These are phyloP conservation scores for Phyllosticta citribraziliensis DNA, from an alignment of 2,329 filamentous ascomycete genomes.

Conservation along the genomic window DNA sequence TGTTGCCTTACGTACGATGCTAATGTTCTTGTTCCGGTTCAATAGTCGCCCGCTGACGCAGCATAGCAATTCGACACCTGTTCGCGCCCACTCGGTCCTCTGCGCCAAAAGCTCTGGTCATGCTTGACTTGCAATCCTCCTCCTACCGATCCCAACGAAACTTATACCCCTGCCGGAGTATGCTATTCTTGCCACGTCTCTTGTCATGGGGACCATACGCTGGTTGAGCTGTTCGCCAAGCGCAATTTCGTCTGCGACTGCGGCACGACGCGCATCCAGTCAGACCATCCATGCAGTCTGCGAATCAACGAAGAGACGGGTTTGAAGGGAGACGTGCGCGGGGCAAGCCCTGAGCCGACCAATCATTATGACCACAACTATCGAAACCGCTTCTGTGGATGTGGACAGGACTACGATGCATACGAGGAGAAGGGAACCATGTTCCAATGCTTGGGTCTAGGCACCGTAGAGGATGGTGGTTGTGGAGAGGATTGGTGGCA, in stretches of 20 bases:
- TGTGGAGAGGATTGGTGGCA: slow-evolving; percentile 99
- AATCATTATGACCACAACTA: slow-evolving; percentile 98
- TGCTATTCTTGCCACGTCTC: slow-evolving; percentile 97
- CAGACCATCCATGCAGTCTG: slow-evolving; percentile 63
- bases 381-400: slow-evolving; percentile 83
- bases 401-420: slow-evolving; percentile 77
- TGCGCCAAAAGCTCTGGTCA: slow-evolving; percentile 83
- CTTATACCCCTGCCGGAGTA: slow-evolving; percentile 67
- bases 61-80: slow-evolving; percentile 81
- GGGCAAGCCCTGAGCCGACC: slow-evolving; percentile 57
- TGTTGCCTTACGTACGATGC: slow-evolving; percentile 70
- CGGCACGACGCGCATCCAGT: slow-evolving; percentile 70
- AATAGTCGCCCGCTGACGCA: slow-evolving; percentile 13
- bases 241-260: slow-evolving; percentile 95
- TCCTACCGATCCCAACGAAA: slow-evolving; percentile 50
- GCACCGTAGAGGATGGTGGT: slow-evolving; percentile 68
- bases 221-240: slow-evolving; percentile 94
- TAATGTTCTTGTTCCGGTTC: slow-evolving; percentile 1
- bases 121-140: slow-evolving; percentile 90
- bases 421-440: slow-evolving; percentile 90
- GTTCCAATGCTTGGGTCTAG: slow-evolving; percentile 91
- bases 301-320: slow-evolving; percentile 65
- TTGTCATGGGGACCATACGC: slow-evolving; percentile 87
- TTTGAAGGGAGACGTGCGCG: slow-evolving; percentile 65
- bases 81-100: slow-evolving; percentile 76